Evolutionary conservation across 2,329 filamentous ascomycete species (phyloP).

Genomic region (Domatiomyces globalis): DNA sequence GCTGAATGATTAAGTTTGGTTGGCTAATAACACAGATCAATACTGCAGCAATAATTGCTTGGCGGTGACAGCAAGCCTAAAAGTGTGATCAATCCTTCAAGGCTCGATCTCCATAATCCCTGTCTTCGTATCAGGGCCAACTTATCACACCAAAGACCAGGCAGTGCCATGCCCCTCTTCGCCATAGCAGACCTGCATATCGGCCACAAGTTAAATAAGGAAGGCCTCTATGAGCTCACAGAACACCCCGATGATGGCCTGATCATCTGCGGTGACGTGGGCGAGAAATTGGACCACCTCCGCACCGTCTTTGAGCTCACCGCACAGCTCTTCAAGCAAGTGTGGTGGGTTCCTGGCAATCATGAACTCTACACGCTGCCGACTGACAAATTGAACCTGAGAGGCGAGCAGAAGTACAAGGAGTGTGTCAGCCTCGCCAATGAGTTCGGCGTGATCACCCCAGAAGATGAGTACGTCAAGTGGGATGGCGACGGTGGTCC

Average conservation of each 20-base stretch:
- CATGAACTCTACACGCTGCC: slow-evolving; percentile 43
- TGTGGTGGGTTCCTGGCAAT: slow-evolving; percentile 41
- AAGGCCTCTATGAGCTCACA: slow-evolving; percentile 14
- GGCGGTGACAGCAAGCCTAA: no score
- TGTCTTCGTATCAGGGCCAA: no score
- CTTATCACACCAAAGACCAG: not conserved
- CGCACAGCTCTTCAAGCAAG: slow-evolving; percentile 17
- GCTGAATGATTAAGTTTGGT: no score
- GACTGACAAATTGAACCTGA: slow-evolving; percentile 18
- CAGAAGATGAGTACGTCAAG: slow-evolving; percentile 40
- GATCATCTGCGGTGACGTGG: slow-evolving; percentile 18
- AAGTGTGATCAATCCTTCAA: no score
- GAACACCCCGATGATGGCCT: slow-evolving; percentile 15
- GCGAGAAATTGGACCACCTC: slow-evolving; percentile 17
- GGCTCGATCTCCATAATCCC: no score
- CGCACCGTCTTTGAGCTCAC: slow-evolving; percentile 13
- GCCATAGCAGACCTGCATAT: slow-evolving; percentile 18
- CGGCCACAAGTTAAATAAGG: slow-evolving; percentile 17
- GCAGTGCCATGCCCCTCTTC: slow-evolving; percentile 12
- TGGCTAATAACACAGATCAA: no score
- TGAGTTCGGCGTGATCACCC: slow-evolving; percentile 39
- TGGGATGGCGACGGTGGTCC: slow-evolving; percentile 41
- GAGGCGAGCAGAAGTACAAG: slow-evolving; percentile 41
- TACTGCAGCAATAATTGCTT: no score
- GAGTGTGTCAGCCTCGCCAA: slow-evolving; percentile 41